Conservation (phyloP, 2,329 filamentous ascomycete genomes). For the Neofusicoccum umdonicola region DNA sequence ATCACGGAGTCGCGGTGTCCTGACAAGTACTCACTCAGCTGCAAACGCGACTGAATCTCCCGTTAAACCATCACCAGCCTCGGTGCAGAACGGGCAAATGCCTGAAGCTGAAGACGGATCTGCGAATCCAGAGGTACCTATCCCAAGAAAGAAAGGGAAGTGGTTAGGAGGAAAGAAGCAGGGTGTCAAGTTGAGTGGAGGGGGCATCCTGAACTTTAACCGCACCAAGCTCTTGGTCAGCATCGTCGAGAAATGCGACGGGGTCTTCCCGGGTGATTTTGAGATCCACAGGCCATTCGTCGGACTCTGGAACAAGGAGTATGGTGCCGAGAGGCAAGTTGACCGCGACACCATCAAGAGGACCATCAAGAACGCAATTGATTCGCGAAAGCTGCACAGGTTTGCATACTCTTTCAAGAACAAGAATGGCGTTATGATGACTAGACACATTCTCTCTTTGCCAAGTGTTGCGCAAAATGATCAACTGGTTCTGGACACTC, state of each 20-base stretch:
- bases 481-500: constrained; percentile 47
- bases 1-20: neutral
- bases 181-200: constrained; percentile 34
- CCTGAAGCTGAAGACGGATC: neutral
- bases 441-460: constrained; percentile 50
- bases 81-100: neutral
- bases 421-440: constrained; percentile 47
- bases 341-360: constrained; percentile 53
- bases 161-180: constrained; percentile 18
- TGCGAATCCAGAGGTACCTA: neutral
- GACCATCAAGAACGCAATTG: constrained; percentile 50
- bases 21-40: neutral
- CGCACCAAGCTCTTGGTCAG: constrained; percentile 54
- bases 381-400: constrained; percentile 51
- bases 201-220: constrained; percentile 42
- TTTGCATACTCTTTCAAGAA: constrained; percentile 52
- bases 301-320: constrained; percentile 51
- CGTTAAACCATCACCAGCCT: neutral
- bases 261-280: constrained; percentile 54
- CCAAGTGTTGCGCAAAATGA: constrained; percentile 46
- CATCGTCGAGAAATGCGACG: constrained; percentile 53
- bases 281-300: constrained; percentile 57
- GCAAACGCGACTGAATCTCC: neutral
- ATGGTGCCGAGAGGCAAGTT: constrained; percentile 37
- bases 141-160: constrained; percentile 10